Base-by-base conservation (phyloP, 495 filamentous ascomycete species). In the Lasiosphaeria miniovina region DNA sequence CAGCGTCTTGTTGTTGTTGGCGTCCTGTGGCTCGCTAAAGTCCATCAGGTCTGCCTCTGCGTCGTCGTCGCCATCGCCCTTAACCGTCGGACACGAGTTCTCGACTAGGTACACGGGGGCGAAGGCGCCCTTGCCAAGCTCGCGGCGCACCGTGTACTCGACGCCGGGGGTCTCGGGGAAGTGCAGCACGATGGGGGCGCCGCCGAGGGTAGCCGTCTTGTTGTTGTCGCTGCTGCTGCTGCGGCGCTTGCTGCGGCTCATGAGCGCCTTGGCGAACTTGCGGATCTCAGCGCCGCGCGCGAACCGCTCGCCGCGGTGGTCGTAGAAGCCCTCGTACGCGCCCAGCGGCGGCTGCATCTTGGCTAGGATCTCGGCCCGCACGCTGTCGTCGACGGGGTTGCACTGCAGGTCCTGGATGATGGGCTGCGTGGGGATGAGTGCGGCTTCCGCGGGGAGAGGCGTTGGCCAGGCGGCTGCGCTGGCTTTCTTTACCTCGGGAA, bases 31-130 rank as follows among this genome's bases (percentile, higher is more conserved):
- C 6, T 9, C 68, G 11, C 70, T 1, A 9, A n/a, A 46, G 8
- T 46, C 43, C 12, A n/a, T 66, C 24, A 68, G 64, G 43, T 24
- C 24, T 2, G 24, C 24, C 24, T 24, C 24, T 24, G 24, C 24
- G 24, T 24, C 24, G 24, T 24, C 24, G 24, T 24, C 24, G 2
- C 24, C 24, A 24, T 24, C 24, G 24, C 24, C 24, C 24, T 24
- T 2, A 24, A 24, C 24, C 24, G 80, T 76, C 3, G 78, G 75
- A 9, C 68, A 68, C 3, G 78, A 79, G 65, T 88, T 92, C 67
- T 96, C 88, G 10, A 89, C 86, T 3, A 98, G 81, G 71, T 97
- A 98, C 6, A 98, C 95, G 0, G 94, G 92, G 6, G 92, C 94
- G 72, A 91, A 98, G 3, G 95, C 93, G 32, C 94, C 94, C 17